Conservation (phyloP, 257 asterid species). For the Solanum lycopersicoides region DNA sequence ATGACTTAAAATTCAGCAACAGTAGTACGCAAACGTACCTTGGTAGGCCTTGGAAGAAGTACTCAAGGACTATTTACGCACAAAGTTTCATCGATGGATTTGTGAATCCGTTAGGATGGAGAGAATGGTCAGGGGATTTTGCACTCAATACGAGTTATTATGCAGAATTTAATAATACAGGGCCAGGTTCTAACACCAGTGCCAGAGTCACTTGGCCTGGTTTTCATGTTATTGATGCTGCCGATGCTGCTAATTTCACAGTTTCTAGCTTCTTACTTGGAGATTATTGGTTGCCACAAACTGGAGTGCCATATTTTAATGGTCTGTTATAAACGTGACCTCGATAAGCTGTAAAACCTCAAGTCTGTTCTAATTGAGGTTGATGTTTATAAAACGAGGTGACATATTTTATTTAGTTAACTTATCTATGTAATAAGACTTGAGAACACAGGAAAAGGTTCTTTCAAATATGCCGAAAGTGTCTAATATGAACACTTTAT, state of each 20-base stretch:
- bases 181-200: slow-evolving; percentile 10
- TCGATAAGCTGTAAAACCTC: not conserved
- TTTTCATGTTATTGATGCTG: not conserved
- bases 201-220: not conserved
- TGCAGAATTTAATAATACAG: slow-evolving; percentile 19
- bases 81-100: not conserved
- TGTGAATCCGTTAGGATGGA: not conserved
- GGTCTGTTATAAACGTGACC: not conserved
- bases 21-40: not conserved
- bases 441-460: not conserved
- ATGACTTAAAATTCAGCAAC: slow-evolving; percentile 10
- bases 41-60: slow-evolving; percentile 15
- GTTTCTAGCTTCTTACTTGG: not conserved
- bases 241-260: slow-evolving; percentile 5
- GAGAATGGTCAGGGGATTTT: slow-evolving; percentile 6
- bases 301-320: slow-evolving; percentile 2
- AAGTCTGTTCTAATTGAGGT: not conserved
- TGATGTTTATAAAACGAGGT: not conserved
- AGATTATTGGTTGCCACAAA: slow-evolving; percentile 7
- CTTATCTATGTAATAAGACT: not conserved
- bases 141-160: slow-evolving; percentile 16
- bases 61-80: slow-evolving; percentile 5
- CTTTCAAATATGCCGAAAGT: not conserved
- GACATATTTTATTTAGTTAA: not conserved
- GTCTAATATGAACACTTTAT: not conserved